These are phyloP conservation scores for Albifimbria verrucaria DNA, from an alignment of 2,329 filamentous ascomycete genomes.

Conservation along the genomic window DNA sequence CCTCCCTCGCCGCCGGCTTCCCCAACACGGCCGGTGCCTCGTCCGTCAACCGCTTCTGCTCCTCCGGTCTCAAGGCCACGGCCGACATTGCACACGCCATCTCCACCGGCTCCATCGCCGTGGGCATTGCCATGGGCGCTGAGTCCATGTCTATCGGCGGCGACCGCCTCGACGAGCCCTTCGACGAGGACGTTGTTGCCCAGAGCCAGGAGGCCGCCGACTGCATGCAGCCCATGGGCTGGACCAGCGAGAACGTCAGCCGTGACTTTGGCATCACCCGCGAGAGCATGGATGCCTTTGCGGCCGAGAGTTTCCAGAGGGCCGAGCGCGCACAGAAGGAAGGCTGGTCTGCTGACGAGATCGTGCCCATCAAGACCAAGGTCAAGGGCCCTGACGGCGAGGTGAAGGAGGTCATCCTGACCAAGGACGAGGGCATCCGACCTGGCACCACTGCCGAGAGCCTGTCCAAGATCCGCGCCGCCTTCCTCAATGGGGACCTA, in stretches of 20 bases:
- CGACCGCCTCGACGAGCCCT: conserved; percentile 67
- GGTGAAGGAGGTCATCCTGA: conserved; percentile 72
- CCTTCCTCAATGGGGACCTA: conserved; percentile 86
- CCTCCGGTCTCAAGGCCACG: conserved; percentile 89
- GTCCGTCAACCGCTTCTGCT: conserved; percentile 94
- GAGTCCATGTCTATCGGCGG: conserved; percentile 81
- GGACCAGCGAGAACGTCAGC: conserved; percentile 95
- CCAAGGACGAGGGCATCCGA: conserved; percentile 85
- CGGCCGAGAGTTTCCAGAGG: conserved; percentile 81
- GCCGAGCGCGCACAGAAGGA: conserved; percentile 89
- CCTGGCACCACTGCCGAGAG: conserved; percentile 83
- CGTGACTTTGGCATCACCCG: conserved; percentile 83
- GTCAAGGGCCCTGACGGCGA: conserved; percentile 83
- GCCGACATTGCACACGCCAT: conserved; percentile 95
- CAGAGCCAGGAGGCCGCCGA: conserved; percentile 74
- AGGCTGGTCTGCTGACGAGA: conserved; percentile 91
- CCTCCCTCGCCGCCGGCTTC: conserved; percentile 86
- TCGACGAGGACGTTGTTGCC: conserved; percentile 71
- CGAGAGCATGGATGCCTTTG: conserved; percentile 78
- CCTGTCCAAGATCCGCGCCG: conserved; percentile 79
- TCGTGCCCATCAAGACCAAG: conserved; percentile 78
- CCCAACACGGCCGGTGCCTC: conserved; percentile 83
- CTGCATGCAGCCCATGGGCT: conserved; percentile 95
- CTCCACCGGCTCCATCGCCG: conserved; percentile 71
- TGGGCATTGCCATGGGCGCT: conserved; percentile 83